Evolutionary conservation across 164 flowering plant genomes (phyloP).

Genomic region (Litsea cubeba): DNA sequence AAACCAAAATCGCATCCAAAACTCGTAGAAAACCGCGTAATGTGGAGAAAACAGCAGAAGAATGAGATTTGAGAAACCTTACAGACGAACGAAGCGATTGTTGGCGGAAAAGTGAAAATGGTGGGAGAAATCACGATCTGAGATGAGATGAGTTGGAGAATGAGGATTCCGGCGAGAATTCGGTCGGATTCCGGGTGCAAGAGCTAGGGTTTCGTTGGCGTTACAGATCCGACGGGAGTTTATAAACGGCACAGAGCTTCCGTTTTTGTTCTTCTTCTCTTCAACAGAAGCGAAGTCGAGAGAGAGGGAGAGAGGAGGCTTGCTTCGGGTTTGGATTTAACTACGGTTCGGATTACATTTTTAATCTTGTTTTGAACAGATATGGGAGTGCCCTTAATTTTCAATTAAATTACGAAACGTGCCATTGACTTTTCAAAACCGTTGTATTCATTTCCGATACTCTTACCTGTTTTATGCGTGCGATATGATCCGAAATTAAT

Average conservation of each 20-base stretch:
- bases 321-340: neutral
- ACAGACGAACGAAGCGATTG: neutral
- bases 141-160: neutral
- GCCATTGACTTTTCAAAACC: too few relatives aligned
- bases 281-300: constrained; percentile 1
- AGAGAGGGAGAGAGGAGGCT: neutral
- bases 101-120: neutral
- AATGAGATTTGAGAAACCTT: neutral
- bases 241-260: neutral
- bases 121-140: constrained; percentile 7
- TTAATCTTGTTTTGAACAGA: neutral
- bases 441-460: too few relatives aligned
- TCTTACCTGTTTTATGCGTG: too few relatives aligned
- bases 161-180: neutral
- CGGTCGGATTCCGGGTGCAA: neutral
- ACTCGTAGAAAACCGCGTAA: neutral
- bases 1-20: neutral
- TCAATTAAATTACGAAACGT: too few relatives aligned
- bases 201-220: too few relatives aligned
- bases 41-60: neutral
- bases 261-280: neutral
- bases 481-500: too few relatives aligned
- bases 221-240: neutral
- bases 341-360: neutral
- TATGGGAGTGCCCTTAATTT: neutral